Evolutionary conservation across 805 yeast species (phyloP).

Genomic region (Ogataea ganodermae): DNA sequence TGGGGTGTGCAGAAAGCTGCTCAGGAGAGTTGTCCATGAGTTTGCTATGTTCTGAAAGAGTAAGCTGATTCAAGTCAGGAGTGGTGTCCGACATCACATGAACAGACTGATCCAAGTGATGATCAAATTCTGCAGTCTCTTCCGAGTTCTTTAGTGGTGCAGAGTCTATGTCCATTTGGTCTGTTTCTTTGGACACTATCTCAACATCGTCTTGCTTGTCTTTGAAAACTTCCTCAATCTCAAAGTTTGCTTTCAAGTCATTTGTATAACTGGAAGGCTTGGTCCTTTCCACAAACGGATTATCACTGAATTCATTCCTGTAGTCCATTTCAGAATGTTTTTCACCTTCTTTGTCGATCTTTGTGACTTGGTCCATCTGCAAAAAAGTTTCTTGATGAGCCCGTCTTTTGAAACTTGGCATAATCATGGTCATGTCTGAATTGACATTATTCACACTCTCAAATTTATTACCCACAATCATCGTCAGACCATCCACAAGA

Average conservation of each 20-base stretch:
- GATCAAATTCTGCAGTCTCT: not conserved
- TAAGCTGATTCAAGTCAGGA: conserved; percentile 22
- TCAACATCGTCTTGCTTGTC: conserved; percentile 1
- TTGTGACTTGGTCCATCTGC: conserved; percentile 8
- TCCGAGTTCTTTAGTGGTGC: conserved; percentile 2
- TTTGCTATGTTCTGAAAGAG: conserved; percentile 16
- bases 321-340: not conserved
- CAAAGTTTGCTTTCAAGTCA: conserved; percentile 11
- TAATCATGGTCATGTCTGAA: conserved; percentile 43
- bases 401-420: conserved; percentile 30
- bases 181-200: conserved; percentile 4
- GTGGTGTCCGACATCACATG: conserved; percentile 24
- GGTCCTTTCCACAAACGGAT: conserved; percentile 21
- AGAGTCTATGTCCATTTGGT: conserved; percentile 20
- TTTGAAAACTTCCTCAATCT: conserved; percentile 17
- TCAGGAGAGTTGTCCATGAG: conserved; percentile 1
- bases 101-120: not conserved
- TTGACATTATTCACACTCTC: conserved; percentile 14
- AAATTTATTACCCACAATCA: conserved; percentile 27
- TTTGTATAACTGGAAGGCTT: not conserved
- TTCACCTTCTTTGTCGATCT: conserved; percentile 10
- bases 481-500: conserved; percentile 32
- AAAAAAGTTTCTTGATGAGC: conserved; percentile 2
- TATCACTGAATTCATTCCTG: not conserved
- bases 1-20: not conserved